Percentiles rank a stretch among this genome's conserved stretches.
Evolutionary conservation across 768 basidiomycete genomes (phyloP).

Genomic region (Amanita phalloides): DNA sequence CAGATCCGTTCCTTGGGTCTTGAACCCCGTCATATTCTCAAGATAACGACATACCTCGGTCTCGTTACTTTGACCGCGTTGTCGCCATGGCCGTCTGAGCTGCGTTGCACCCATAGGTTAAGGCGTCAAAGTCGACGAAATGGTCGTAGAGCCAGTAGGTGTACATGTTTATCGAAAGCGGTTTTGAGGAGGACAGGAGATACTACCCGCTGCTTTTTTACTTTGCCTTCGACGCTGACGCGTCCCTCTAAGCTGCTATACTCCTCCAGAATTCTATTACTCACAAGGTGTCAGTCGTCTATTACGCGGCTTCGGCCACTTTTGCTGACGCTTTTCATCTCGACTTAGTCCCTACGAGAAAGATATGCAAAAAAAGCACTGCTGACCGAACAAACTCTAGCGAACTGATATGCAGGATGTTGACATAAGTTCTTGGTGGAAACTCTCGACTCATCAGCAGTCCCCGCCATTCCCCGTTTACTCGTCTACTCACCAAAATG

Average conservation of each 20-base stretch:
- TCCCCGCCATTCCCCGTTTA: too few species aligned
- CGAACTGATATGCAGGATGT: too few species aligned
- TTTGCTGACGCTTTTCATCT: background rate
- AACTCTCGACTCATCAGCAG: too few species aligned
- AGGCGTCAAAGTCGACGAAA: conserved; percentile 9
- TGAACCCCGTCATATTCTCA: background rate
- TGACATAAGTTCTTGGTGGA: too few species aligned
- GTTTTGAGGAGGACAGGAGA: background rate
- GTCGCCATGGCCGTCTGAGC: background rate
- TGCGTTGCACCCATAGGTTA: background rate
- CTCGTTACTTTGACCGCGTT: background rate
- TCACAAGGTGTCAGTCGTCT: too few species aligned
- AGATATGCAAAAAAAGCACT: too few species aligned
- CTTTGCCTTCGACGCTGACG: background rate
- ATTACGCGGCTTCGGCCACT: background rate
- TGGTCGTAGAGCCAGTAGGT: background rate
- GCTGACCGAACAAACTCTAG: too few species aligned
- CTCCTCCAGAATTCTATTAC: background rate
- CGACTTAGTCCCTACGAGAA: background rate
- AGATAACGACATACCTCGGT: background rate
- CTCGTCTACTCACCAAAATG: too few species aligned
- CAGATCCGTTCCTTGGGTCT: conserved; percentile 37
- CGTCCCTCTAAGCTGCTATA: background rate
- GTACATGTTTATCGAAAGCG: background rate
- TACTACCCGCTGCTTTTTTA: background rate